Percentiles rank a stretch among this genome's conserved stretches.
Evolutionary conservation across 2,329 filamentous ascomycete genomes (phyloP).

Genomic region (Plenodomus lindquistii): DNA sequence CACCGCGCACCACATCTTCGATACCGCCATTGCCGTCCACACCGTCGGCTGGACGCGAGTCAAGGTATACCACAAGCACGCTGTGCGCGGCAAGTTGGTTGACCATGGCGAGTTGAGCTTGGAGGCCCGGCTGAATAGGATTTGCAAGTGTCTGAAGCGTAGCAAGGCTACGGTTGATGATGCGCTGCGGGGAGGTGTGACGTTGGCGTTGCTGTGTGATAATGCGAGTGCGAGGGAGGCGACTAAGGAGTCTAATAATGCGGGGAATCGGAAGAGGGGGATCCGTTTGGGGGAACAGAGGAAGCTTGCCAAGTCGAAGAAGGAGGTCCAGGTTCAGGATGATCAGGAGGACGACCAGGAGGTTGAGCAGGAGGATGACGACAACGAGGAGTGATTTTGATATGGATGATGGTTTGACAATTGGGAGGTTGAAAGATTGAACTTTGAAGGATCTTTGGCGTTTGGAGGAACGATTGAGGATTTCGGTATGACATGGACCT

Average conservation of each 20-base stretch:
- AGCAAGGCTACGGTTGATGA: slow-evolving; percentile 35
- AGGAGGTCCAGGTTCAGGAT: neutral
- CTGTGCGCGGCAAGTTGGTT: slow-evolving; percentile 25
- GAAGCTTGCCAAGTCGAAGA: neutral
- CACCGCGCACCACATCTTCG: slow-evolving; percentile 35
- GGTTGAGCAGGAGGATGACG: neutral
- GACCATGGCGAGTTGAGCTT: slow-evolving; percentile 20
- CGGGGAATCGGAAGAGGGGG: slow-evolving; percentile 25
- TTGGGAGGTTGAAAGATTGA: neutral
- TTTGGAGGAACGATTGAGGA: neutral
- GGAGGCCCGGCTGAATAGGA: slow-evolving; percentile 22
- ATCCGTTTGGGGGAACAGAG: slow-evolving; percentile 15
- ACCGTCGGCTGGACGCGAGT: slow-evolving; percentile 27
- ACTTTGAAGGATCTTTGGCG: neutral
- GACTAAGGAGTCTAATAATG: slow-evolving; percentile 31
- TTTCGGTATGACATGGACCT: neutral
- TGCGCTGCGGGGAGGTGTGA: slow-evolving; percentile 28
- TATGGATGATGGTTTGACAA: neutral
- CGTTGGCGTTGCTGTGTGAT: slow-evolving; percentile 26
- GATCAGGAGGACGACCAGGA: neutral
- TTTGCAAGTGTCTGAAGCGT: slow-evolving; percentile 23
- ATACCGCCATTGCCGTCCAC: slow-evolving; percentile 28
- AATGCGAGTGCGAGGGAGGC: slow-evolving; percentile 24
- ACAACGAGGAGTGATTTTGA: neutral
- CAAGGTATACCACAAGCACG: slow-evolving; percentile 26